phyloP scores from a whole-genome alignment of 176 grass and related monocot species.

The Dactylis glomerata region DNA sequence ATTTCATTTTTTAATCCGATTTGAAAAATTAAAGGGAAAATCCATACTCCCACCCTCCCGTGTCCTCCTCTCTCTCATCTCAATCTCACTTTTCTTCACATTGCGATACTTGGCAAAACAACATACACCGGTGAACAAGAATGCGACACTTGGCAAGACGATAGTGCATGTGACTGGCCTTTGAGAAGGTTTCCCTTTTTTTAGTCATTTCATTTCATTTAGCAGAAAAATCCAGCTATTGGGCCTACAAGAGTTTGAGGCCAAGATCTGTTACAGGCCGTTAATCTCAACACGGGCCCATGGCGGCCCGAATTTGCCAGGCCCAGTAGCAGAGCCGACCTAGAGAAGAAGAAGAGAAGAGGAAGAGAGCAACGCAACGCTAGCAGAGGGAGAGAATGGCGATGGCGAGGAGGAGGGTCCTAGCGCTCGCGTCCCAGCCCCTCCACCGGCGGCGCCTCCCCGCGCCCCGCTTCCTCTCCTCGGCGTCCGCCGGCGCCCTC shows the following conservation, averaged over 20 bases:
- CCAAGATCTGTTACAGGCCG: not conserved
- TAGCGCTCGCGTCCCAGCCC: slow-evolving; percentile 38
- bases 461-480: slow-evolving; percentile 25
- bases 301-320: not conserved
- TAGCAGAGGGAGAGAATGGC: not conserved
- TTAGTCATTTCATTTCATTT: too few relatives aligned
- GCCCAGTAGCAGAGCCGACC: slow-evolving; percentile 10
- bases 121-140: too few relatives aligned
- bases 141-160: too few relatives aligned
- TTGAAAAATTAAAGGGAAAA: too few relatives aligned
- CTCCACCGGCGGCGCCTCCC: not conserved
- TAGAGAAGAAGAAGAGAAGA: not conserved
- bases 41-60: too few relatives aligned
- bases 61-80: too few relatives aligned
- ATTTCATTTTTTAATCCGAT: too few relatives aligned
- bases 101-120: too few relatives aligned
- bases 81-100: too few relatives aligned
- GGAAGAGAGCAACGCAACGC: not conserved
- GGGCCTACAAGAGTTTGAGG: not conserved
- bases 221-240: not conserved
- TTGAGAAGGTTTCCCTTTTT: too few relatives aligned
- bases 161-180: too few relatives aligned
- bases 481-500: not conserved
- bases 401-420: slow-evolving; percentile 67
- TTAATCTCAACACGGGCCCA: not conserved